A percentile compares a stretch with the other conserved stretches of the same genome.
phyloP scores from a whole-genome alignment of 176 grass and related monocot species.

The Hsuehochloa calcarea region DNA sequence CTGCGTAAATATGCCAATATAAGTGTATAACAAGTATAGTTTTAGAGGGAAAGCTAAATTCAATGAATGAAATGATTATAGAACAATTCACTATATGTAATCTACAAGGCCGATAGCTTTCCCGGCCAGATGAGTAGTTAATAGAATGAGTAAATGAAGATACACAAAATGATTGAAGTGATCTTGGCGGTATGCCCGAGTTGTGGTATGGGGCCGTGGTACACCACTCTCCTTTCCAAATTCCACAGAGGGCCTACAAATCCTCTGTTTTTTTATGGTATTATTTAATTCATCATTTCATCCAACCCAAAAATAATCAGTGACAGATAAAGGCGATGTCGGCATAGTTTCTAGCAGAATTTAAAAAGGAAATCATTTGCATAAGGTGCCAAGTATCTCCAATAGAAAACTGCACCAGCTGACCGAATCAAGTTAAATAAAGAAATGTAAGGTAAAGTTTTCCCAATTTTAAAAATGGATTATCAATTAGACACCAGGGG shows the following conservation, averaged over 20 bases:
- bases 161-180: slow-evolving; percentile 2
- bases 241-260: neutral
- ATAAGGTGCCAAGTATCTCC: neutral
- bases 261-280: neutral
- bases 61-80: slow-evolving; percentile 13
- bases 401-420: neutral
- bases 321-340: neutral
- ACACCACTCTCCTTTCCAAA: neutral
- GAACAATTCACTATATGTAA: slow-evolving; percentile 4
- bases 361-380: neutral
- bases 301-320: neutral
- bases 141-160: neutral
- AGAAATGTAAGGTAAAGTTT: neutral
- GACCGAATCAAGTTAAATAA: neutral
- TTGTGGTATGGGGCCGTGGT: neutral
- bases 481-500: slow-evolving; percentile 5
- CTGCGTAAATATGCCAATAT: neutral
- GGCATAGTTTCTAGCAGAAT: neutral
- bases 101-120: neutral
- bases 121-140: neutral
- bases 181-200: neutral
- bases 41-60: neutral
- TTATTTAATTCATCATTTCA: neutral
- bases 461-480: neutral
- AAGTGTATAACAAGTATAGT: neutral